Evolutionary conservation across 2,329 filamentous ascomycete genomes (phyloP), one percentile per base, ranked within the genome.

Genomic region (Penicillium sp.): DNA sequence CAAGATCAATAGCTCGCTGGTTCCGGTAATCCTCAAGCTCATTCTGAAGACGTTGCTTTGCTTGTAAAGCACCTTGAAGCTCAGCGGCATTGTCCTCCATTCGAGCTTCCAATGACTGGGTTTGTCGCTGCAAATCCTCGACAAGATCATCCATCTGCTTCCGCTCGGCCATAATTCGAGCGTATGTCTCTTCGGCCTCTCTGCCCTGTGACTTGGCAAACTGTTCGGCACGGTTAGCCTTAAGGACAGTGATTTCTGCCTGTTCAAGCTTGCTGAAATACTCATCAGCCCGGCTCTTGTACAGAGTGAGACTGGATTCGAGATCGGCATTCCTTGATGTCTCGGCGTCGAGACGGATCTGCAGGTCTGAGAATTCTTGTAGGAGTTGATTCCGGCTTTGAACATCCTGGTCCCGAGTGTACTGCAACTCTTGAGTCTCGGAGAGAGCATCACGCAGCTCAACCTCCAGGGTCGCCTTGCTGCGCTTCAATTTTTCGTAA

Each of bases 261-360:
- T 98, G 93, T 74, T 99, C 93, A 21, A 99, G 85, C 76, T 96
- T 97, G 79, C 87, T 90, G 77, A 97, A 99, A 75, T 99, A 98
- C 72, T 98, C 93, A 70, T 98, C 92, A 4, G 93, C 90, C 44
- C 93, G 87, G 61, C 86, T 87, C 82, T 96, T 97, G 82, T 98
- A 99, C 60, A 97, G 79, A 59, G 86, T 88, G 43, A 98, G 83
- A 72, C 90, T 96, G 3, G 91, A 89, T 8, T 86, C 87, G 45
- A 96, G 87, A 73, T 99, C 93, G 27, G 88, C 85, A 27, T 93
- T 82, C 72, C 90, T 93, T 1, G 91, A 96, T 1, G 87, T 86
- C 76, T 98, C 95, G 6, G 90, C 88, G 70, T 98, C 95, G 16
- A 98, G 83, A 46, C 92, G 86, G 66, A 98, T 96, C 69, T 98